Evolutionary conservation across 352 stramenopile species (phyloP).

Genomic region (Globisporangium takayamanum): DNA sequence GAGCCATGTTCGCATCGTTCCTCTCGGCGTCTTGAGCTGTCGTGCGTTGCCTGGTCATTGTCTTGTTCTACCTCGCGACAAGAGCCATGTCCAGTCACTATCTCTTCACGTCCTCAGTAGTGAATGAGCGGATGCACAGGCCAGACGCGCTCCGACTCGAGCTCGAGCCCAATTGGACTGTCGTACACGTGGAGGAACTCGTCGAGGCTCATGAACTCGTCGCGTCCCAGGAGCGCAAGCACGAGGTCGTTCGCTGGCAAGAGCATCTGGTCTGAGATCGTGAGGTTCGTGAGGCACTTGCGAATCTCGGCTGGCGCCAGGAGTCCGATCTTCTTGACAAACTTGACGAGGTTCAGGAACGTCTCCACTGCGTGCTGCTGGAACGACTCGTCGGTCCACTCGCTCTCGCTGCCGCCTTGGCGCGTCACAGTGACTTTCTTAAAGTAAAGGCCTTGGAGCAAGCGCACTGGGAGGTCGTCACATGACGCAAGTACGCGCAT

Average conservation of each 20-base stretch:
- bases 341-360: constrained; percentile 54
- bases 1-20: too few relatives aligned
- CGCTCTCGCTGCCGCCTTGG: constrained; percentile 8
- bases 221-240: constrained; percentile 38
- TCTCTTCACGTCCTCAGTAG: constrained; percentile 25
- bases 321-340: constrained; percentile 48
- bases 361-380: constrained; percentile 35
- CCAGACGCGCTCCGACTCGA: constrained; percentile 74
- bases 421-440: constrained; percentile 44
- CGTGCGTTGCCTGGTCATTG: neutral
- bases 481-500: constrained; percentile 59
- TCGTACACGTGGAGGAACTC: constrained; percentile 47
- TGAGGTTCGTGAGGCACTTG: constrained; percentile 46
- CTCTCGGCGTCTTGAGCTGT: too few relatives aligned
- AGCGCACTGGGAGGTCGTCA: constrained; percentile 39
- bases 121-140: constrained; percentile 61
- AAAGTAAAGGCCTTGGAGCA: constrained; percentile 61
- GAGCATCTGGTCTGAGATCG: constrained; percentile 58
- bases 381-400: constrained; percentile 43
- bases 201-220: constrained; percentile 62
- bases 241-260: constrained; percentile 52
- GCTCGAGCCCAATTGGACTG: constrained; percentile 33
- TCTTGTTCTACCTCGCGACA: neutral
- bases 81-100: neutral
- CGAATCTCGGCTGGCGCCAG: constrained; percentile 47